A percentile compares a stretch with the other conserved stretches of the same genome.
Evolutionary conservation across 176 grass and related monocot genomes (phyloP).

Genomic region (Echinochloa phyllopogon): DNA sequence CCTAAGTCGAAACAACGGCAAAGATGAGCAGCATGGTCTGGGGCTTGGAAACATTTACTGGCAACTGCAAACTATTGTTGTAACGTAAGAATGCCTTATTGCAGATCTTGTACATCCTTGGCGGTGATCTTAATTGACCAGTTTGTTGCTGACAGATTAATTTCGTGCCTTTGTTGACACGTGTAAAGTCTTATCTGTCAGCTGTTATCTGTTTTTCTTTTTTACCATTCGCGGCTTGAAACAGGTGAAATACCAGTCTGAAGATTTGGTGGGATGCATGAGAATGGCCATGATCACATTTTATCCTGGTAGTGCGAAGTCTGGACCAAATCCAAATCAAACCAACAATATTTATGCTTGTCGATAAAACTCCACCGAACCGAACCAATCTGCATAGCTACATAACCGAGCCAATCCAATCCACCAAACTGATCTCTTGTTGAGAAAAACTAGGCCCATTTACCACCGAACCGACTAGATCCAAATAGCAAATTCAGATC

Average conservation of each 20-base stretch:
- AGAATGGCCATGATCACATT: neutral
- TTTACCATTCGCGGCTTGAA: slow-evolving; percentile 15
- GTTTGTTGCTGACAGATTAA: slow-evolving; percentile 38
- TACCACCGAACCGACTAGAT: too few species aligned
- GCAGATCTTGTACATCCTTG: slow-evolving; percentile 50
- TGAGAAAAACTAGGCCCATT: too few species aligned
- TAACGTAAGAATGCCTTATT: slow-evolving; percentile 33
- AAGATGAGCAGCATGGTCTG: slow-evolving; percentile 37
- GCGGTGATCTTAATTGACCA: neutral
- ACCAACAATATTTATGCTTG: too few species aligned
- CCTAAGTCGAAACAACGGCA: slow-evolving; percentile 55
- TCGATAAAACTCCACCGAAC: too few species aligned
- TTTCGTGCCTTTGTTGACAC: slow-evolving; percentile 16
- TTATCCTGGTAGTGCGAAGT: too few species aligned
- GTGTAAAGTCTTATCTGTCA: slow-evolving; percentile 32
- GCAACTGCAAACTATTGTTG: slow-evolving; percentile 28
- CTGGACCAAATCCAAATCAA: too few species aligned
- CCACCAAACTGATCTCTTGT: too few species aligned
- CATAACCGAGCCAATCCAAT: too few species aligned
- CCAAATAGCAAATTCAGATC: too few species aligned
- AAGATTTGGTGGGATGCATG: neutral
- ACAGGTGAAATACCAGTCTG: slow-evolving; percentile 4
- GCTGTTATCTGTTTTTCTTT: neutral
- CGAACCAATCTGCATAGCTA: too few species aligned
- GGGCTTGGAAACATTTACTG: neutral